Evolutionary conservation across 2,329 filamentous ascomycete species (phyloP), one percentile per base, ranked within the genome.

Genomic region (Chaetomium olivaceum): DNA sequence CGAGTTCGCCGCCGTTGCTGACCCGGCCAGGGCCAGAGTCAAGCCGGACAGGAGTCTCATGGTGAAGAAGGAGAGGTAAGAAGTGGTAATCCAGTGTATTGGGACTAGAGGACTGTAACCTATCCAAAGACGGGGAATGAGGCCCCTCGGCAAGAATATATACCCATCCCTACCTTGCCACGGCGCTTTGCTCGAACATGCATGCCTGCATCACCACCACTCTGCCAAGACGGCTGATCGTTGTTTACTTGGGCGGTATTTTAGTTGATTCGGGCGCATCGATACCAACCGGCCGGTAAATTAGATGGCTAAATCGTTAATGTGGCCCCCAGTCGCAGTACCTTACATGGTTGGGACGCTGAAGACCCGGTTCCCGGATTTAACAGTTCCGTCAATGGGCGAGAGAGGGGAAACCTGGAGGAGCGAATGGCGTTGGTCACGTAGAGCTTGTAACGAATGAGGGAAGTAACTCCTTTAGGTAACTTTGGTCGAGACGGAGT

Each of bases 1-100:
- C 2, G 73, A 73, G 65, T 74, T 75, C 3, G 50, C 54, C 11
- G 60, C 54, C 27, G 39, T 12, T 29, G 58, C 58, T n/a, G 51
- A 19, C 36, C 29, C 55, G 16, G 50, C 43, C 2, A 52, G 55
- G 1, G 39, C 54, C 31, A 63, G 31, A 5, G 27, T 46, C 55
- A 58, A 7, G 8, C 43, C 14, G 12, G 27, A 36, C 4, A 21
- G 25, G 23, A 64, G 12, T 25, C n/a, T 31, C 56, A 55, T 55
- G 21, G 36, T 58, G 39, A 29, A n/a, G 54, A 5, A 19, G 27
- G 4, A 16, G 2, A 25, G 50, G 8, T 3, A 11, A 29, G 25
- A 6, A 8, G 12, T 25, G 3, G 29, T 11, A 29, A 4, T 16
- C 14, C 50, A 29, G 7, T 7, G 7, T 23, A 14, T 25, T 16